These are phyloP conservation scores for Epichloe bromicola DNA, from an alignment of 2,329 filamentous ascomycete genomes.

Conservation along the genomic window DNA sequence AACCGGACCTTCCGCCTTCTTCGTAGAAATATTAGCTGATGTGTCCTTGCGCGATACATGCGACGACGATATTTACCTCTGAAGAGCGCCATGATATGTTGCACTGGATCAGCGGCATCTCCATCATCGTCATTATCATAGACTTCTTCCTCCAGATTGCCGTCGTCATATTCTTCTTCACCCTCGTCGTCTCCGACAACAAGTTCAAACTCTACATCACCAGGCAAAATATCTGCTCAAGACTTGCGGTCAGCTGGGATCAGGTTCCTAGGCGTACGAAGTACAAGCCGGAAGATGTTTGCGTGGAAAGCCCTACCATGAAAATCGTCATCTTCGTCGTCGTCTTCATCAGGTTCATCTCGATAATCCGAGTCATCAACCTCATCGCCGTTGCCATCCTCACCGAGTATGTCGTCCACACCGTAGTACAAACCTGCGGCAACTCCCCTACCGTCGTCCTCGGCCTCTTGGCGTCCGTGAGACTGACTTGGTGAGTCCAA, in stretches of 20 bases:
- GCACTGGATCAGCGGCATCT: conserved; percentile 18
- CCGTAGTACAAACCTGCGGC: conserved; percentile 13
- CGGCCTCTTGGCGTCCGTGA: not conserved
- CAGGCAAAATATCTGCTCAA: not conserved
- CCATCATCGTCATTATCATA: conserved; percentile 11
- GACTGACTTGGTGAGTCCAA: not conserved
- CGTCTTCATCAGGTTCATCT: conserved; percentile 10
- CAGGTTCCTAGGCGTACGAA: not conserved
- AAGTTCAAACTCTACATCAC: conserved; percentile 12
- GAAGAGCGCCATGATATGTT: conserved; percentile 21
- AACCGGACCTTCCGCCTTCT: conserved; percentile 15
- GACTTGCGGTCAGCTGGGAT: not conserved
- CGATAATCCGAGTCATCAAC: conserved; percentile 9
- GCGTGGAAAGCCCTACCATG: conserved; percentile 3
- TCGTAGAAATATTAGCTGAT: conserved; percentile 2
- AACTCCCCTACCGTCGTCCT: conserved; percentile 11
- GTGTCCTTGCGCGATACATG: not conserved
- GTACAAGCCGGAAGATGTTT: not conserved
- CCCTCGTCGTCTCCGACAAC: conserved; percentile 10
- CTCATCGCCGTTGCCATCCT: conserved; percentile 7
- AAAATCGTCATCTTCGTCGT: conserved; percentile 11
- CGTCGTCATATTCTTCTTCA: conserved; percentile 10
- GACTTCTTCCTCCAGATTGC: conserved; percentile 14
- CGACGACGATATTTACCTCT: conserved; percentile 13
- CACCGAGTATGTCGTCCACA: conserved; percentile 1